Base-by-base conservation (phyloP, 345 rosid genomes). In the Iberis pinnata region DNA sequence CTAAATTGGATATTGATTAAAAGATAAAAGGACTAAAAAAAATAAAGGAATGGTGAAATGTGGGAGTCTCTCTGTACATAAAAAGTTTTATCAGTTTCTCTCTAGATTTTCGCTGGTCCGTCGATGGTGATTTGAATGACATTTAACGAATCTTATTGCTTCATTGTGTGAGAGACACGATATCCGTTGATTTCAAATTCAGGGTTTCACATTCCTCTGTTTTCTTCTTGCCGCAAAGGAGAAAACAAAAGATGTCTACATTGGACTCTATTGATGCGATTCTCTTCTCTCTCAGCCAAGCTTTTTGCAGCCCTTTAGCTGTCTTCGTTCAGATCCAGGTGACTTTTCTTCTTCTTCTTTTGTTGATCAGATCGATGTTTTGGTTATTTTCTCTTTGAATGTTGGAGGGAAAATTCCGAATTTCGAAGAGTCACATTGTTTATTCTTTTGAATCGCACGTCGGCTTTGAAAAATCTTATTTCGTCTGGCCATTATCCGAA, bases 321-420 rank as follows among this genome's bases (percentile, higher is more conserved):
- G 74, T 85, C 56, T 92, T 85, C 61, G 26, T 92, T 75, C 98
- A 92, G 88, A 81, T 92, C 87, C 98, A 92, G 95, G 98, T 92
- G 12, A 14, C 66, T 43, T 16, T 46, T 7, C 39, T 20, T 42
- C 36, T 19, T 29, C 3, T 10, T 9, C 31, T 49, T 3, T 32
- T 25, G 4, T 2, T 35, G 4, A n/a, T 57, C 56, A 58, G 71
- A 74, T 78, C 78, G 64, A 65, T 37, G 53, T 25, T 25, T 56
- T 29, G 29, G 22, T n/a, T 48, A 41, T 31, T 15, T 18, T 60
- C 11, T 60, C 12, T 36, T 27, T 14, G 4, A 12, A 38, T 49
- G 45, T 36, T 46, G 25, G 38, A 43, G 37, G 33, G 15, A 10
- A 20, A 49, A 31, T 13, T 29, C 33, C 10, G 2, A 7, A 29